Conservation (phyloP, 129 eudicot species). For the Centella asiatica region DNA sequence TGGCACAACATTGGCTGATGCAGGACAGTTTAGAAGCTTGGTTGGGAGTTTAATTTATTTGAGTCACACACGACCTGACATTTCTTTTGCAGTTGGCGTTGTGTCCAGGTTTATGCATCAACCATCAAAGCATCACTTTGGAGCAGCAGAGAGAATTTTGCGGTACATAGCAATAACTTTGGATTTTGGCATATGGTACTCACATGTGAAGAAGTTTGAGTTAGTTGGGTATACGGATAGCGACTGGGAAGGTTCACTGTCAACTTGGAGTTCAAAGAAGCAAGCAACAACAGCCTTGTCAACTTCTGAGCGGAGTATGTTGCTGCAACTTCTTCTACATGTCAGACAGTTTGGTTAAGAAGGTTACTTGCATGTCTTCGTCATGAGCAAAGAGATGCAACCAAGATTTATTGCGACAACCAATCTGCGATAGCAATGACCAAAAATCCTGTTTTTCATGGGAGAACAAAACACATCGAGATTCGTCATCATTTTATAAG, state of each 20-base stretch:
- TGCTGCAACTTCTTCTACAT: not conserved
- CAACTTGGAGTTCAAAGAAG: conserved; percentile 2
- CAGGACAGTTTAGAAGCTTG: not conserved
- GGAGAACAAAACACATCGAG: not conserved
- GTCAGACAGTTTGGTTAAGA: not conserved
- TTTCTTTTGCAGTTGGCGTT: not conserved
- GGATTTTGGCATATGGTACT: not conserved
- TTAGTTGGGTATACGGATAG: not conserved
- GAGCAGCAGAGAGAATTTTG: conserved; percentile 3
- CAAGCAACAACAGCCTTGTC: not conserved
- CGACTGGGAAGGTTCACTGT: conserved; percentile 2
- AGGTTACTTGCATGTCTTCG: not conserved
- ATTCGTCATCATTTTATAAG: conserved; percentile 3
- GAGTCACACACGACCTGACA: conserved; percentile 4
- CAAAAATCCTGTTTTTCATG: not conserved
- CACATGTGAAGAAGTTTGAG: not conserved
- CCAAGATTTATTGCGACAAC: not conserved
- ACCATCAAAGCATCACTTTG: not conserved
- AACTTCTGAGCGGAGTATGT: not conserved
- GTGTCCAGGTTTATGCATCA: conserved; percentile 4
- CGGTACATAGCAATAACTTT: not conserved
- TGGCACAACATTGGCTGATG: not conserved
- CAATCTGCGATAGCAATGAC: not conserved
- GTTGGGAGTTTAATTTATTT: conserved; percentile 7
- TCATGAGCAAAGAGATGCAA: not conserved